These are phyloP conservation scores for Penicillium brasilianum DNA, from an alignment of 2,329 filamentous ascomycete genomes.

Conservation along the genomic window DNA sequence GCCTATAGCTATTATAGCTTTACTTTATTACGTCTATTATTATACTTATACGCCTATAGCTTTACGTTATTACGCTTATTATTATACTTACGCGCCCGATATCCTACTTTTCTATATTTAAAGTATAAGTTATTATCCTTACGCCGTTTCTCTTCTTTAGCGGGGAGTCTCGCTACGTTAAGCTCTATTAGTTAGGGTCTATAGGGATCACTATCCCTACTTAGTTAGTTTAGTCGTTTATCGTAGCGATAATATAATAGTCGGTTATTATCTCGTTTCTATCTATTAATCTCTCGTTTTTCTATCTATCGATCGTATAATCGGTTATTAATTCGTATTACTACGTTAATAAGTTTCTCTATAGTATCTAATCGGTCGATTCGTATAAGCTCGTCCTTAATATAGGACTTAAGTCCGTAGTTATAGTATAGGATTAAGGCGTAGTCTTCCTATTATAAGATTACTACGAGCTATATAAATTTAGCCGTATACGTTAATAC, in stretches of 20 bases:
- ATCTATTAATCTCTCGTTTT: neutral
- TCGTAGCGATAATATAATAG: neutral
- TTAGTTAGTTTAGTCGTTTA: neutral
- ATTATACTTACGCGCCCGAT: neutral
- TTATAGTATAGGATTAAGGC: neutral
- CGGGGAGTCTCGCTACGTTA: neutral
- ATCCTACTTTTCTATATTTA: conserved; percentile 5
- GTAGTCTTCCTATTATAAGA: neutral
- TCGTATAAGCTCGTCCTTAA: neutral
- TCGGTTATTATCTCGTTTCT: neutral
- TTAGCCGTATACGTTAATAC: neutral
- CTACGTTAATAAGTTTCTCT: neutral
- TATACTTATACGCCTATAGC: neutral
- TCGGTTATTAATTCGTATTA: neutral
- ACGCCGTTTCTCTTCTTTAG: conserved; percentile 1
- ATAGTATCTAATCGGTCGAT: neutral
- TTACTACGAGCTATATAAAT: neutral
- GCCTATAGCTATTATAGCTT: conserved; percentile 2
- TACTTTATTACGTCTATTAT: neutral
- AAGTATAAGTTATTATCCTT: conserved; percentile 6
- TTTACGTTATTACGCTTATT: neutral
- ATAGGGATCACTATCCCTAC: neutral
- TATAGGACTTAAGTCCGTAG: neutral
- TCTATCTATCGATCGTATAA: neutral
- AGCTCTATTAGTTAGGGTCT: conserved; percentile 4